Conservation (phyloP, 2,329 filamentous ascomycete species). For the Diaporthe caulivora region DNA sequence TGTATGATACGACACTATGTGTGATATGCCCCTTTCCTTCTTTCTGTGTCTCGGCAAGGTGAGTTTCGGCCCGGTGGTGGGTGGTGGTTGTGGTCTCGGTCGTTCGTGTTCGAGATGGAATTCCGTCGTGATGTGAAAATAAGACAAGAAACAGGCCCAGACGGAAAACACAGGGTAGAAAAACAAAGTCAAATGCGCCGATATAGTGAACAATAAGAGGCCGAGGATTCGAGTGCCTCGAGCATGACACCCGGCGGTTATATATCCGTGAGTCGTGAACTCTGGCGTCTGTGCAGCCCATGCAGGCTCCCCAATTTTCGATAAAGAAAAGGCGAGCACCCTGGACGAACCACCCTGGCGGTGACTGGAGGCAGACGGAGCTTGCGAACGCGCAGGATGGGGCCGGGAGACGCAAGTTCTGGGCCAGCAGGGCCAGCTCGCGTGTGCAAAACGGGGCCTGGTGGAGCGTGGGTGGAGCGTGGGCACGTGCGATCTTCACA, state of each 20-base stretch:
- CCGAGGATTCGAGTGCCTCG: constrained; percentile 11
- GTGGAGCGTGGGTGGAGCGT: constrained; percentile 35
- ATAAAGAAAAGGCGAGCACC: background rate
- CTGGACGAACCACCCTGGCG: constrained; percentile 29
- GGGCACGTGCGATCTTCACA: constrained; percentile 37
- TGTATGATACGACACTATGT: background rate
- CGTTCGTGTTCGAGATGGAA: constrained; percentile 22
- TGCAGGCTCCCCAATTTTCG: background rate
- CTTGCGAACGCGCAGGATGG: constrained; percentile 39
- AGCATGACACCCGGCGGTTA: constrained; percentile 21
- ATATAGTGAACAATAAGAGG: constrained; percentile 13
- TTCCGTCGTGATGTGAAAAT: constrained; percentile 35
- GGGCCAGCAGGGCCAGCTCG: constrained; percentile 31
- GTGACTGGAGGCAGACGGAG: constrained; percentile 37
- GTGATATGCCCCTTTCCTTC: constrained; percentile 1
- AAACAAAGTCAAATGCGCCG: constrained; percentile 33
- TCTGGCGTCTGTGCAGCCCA: constrained; percentile 17
- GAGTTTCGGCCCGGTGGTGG: background rate
- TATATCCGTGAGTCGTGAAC: constrained; percentile 27
- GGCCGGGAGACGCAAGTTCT: constrained; percentile 14
- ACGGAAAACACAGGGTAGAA: constrained; percentile 33
- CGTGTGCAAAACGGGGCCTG: constrained; percentile 17
- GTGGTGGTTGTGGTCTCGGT: background rate
- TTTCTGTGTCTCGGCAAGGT: background rate
- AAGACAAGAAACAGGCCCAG: constrained; percentile 37